phyloP scores from a whole-genome alignment of 768 basidiomycete species.

The Phlebiopsis flavidoalba region DNA sequence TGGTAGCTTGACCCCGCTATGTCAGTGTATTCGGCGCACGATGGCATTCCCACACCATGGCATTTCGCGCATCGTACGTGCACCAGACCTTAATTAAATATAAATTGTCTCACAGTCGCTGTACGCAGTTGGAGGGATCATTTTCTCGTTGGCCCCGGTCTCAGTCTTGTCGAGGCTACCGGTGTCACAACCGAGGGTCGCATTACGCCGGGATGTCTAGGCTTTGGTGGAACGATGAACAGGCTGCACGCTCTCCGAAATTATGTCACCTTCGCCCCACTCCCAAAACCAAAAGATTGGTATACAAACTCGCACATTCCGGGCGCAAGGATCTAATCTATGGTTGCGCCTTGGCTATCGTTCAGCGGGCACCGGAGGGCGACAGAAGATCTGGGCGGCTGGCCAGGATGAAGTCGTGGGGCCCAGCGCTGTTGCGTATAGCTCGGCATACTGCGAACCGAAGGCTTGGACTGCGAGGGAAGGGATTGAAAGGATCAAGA shows the following conservation, averaged over 20 bases:
- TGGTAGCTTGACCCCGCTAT: slow-evolving; percentile 47
- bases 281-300: slow-evolving; percentile 64
- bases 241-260: slow-evolving; percentile 33
- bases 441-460: slow-evolving; percentile 6
- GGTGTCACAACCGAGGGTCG: slow-evolving; percentile 56
- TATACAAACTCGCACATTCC: slow-evolving; percentile 75
- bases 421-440: slow-evolving; percentile 11
- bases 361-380: slow-evolving; percentile 27
- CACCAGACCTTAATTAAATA: not conserved
- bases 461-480: slow-evolving; percentile 21
- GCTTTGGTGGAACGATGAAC: slow-evolving; percentile 62
- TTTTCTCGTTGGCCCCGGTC: slow-evolving; percentile 49
- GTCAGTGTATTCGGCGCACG: slow-evolving; percentile 55
- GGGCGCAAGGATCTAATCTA: slow-evolving; percentile 75
- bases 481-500: slow-evolving; percentile 22
- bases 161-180: slow-evolving; percentile 62
- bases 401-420: slow-evolving; percentile 19
- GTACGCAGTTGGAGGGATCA: slow-evolving; percentile 45
- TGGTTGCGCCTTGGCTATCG: slow-evolving; percentile 55
- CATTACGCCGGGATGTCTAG: slow-evolving; percentile 58
- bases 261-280: slow-evolving; percentile 61
- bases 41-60: slow-evolving; percentile 51
- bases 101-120: not conserved
- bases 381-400: slow-evolving; percentile 35
- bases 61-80: slow-evolving; percentile 44